phyloP scores from a whole-genome alignment of 352 stramenopile genomes.

The Phytophthora vignae region DNA sequence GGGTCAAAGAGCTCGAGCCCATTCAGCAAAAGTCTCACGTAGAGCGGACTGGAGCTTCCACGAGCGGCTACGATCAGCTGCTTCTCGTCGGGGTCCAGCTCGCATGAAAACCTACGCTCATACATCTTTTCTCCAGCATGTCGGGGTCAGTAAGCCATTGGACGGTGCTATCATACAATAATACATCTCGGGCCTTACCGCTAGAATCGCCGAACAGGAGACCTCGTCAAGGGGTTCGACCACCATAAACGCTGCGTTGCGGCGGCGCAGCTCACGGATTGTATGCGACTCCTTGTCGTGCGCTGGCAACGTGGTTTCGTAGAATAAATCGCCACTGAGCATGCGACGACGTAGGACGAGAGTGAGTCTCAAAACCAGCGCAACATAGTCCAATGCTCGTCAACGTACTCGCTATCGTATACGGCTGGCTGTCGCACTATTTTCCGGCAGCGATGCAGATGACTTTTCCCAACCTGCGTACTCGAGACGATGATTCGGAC shows the following conservation, averaged over 20 bases:
- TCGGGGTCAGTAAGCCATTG: neutral
- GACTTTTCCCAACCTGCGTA: slow-evolving; percentile 42
- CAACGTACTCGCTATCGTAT: slow-evolving; percentile 71
- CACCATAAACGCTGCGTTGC: slow-evolving; percentile 68
- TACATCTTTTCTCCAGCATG: slow-evolving; percentile 39
- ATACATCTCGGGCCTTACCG: slow-evolving; percentile 31
- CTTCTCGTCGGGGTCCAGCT: slow-evolving; percentile 49
- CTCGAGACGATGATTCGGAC: slow-evolving; percentile 82
- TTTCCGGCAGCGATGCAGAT: slow-evolving; percentile 50
- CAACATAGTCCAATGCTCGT: neutral
- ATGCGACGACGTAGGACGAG: slow-evolving; percentile 5
- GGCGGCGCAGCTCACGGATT: slow-evolving; percentile 74
- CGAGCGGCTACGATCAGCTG: slow-evolving; percentile 50
- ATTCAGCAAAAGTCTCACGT: slow-evolving; percentile 68
- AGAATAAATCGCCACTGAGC: slow-evolving; percentile 69
- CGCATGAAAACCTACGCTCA: slow-evolving; percentile 29
- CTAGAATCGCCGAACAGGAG: slow-evolving; percentile 68
- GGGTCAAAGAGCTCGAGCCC: slow-evolving; percentile 62
- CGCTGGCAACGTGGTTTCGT: slow-evolving; percentile 56
- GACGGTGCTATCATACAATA: neutral
- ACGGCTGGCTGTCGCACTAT: slow-evolving; percentile 58
- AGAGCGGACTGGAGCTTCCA: slow-evolving; percentile 77
- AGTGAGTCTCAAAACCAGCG: neutral
- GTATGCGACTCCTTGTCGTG: slow-evolving; percentile 68
- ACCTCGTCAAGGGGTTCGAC: slow-evolving; percentile 73